A percentile compares a stretch with the other conserved stretches of the same genome.
These are phyloP conservation scores for Sechiopsis laciniata DNA, from an alignment of 306 rosid species.

Conservation along the genomic window DNA sequence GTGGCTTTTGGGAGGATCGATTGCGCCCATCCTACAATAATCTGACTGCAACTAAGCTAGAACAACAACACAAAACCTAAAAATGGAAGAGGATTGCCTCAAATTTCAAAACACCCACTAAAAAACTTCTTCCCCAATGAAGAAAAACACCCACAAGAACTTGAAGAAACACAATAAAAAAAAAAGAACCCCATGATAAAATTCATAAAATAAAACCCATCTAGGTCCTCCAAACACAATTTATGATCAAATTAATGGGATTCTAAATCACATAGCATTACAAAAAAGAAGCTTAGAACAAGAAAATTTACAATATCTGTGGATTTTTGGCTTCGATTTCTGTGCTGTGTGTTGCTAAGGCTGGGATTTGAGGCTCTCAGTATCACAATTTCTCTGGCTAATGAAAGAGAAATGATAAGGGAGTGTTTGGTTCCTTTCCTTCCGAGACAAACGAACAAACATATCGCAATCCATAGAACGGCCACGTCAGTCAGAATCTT, in stretches of 20 bases:
- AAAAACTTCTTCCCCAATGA: neutral
- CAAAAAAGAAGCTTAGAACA: neutral
- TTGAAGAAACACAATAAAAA: neutral
- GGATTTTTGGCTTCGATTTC: neutral
- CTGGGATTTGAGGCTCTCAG: constrained; percentile 18
- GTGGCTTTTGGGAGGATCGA: neutral
- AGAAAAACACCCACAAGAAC: constrained; percentile 16
- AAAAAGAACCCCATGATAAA: neutral
- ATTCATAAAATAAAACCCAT: constrained; percentile 6
- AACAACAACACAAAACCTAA: neutral
- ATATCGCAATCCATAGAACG: neutral
- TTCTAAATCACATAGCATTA: constrained; percentile 15
- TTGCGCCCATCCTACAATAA: neutral
- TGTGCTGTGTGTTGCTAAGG: neutral
- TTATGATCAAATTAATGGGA: constrained; percentile 17
- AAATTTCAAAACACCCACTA: neutral
- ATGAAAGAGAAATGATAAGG: constrained; percentile 45
- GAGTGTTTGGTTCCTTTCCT: constrained; percentile 59
- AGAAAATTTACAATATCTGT: neutral
- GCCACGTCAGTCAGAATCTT: neutral
- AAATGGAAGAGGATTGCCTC: neutral
- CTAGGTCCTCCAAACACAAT: constrained; percentile 22
- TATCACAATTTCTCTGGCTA: too few relatives aligned
- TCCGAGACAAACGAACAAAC: constrained; percentile 38
- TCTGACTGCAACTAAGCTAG: neutral